Conservation (phyloP, 352 stramenopile genomes). For the Globisporangium spiculum region DNA sequence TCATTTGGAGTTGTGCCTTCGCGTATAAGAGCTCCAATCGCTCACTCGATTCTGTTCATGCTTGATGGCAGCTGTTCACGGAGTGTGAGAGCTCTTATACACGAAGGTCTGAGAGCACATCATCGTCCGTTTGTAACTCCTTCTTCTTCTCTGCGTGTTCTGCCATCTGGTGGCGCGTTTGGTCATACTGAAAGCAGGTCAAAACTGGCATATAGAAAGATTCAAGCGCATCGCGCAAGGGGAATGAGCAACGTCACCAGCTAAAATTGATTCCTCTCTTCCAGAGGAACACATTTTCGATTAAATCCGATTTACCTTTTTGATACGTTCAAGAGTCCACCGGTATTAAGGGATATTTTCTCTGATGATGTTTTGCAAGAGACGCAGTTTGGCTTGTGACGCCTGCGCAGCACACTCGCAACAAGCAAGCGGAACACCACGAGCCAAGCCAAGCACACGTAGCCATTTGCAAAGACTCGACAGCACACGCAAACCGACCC, state of each 20-base stretch:
- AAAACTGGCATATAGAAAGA: not conserved
- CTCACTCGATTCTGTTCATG: too few species aligned
- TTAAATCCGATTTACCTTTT: not conserved
- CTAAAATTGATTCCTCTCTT: not conserved
- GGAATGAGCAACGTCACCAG: not conserved
- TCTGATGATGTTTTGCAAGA: not conserved
- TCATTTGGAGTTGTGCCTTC: too few species aligned
- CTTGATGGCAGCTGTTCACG: too few species aligned
- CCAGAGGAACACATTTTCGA: not conserved
- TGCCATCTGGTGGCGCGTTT: constrained; percentile 1
- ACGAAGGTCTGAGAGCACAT: too few species aligned
- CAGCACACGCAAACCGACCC: not conserved
- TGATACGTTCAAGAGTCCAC: not conserved
- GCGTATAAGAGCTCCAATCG: too few species aligned
- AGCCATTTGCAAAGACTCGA: constrained; percentile 6
- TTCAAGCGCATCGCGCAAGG: not conserved
- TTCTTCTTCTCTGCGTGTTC: constrained; percentile 6
- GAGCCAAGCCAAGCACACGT: not conserved
- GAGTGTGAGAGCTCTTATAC: too few species aligned
- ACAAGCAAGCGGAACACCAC: not conserved
- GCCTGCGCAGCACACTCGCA: not conserved
- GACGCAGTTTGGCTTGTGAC: not conserved
- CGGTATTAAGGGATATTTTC: too few species aligned
- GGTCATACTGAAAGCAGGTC: not conserved
- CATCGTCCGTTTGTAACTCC: not conserved